phyloP scores from a whole-genome alignment of 306 rosid species.

The Acacia confusa region DNA sequence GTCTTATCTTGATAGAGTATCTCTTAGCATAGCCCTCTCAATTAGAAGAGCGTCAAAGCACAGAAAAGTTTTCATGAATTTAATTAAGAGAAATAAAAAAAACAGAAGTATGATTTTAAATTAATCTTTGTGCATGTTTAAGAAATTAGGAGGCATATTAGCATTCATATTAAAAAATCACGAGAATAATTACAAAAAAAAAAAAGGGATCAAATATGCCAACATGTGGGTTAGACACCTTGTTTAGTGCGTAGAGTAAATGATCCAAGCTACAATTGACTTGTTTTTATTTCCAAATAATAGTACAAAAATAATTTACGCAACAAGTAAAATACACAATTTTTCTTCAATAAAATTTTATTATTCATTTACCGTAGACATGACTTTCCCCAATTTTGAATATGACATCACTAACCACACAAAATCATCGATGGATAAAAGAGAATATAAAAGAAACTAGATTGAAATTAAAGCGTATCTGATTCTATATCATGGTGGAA shows the following conservation, averaged over 20 bases:
- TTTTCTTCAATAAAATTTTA: too few relatives aligned
- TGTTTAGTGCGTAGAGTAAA: neutral
- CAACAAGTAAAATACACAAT: too few relatives aligned
- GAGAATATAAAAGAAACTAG: neutral
- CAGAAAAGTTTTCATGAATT: too few relatives aligned
- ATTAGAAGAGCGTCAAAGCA: too few relatives aligned
- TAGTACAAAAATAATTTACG: too few relatives aligned
- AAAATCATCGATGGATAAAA: too few relatives aligned
- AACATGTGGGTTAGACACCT: neutral
- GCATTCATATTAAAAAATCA: neutral
- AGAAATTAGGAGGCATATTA: neutral
- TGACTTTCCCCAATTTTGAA: neutral
- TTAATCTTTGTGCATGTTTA: neutral
- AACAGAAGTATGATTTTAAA: neutral
- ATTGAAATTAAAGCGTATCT: neutral
- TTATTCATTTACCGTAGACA: too few relatives aligned
- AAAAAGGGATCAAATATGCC: neutral
- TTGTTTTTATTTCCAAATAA: too few relatives aligned
- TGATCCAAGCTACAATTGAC: neutral
- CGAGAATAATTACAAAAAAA: too few relatives aligned
- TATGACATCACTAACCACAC: neutral
- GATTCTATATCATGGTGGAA: neutral
- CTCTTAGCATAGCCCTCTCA: too few relatives aligned
- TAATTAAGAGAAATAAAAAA: too few relatives aligned
- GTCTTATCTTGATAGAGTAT: too few relatives aligned